phyloP scores from a whole-genome alignment of 1,284 basidiomycete species.

The Violaceomyces palustris region DNA sequence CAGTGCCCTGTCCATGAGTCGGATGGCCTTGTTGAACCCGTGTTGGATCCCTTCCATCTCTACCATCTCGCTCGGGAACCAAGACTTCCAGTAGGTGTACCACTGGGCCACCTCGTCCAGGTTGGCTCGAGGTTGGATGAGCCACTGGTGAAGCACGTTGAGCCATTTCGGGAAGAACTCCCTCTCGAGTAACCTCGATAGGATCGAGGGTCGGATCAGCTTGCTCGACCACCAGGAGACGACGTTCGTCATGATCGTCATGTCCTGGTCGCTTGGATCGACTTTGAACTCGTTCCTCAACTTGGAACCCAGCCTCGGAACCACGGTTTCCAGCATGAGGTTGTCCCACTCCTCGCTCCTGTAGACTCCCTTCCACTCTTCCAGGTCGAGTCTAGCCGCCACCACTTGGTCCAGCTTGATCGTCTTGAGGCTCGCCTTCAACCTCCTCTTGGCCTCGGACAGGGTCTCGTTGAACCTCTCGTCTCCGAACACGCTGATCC shows the following conservation, averaged over 20 bases:
- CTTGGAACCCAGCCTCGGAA: slow-evolving; percentile 63
- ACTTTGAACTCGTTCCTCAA: too few relatives aligned
- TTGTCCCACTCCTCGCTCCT: slow-evolving; percentile 7
- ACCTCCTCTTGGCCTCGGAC: slow-evolving; percentile 75
- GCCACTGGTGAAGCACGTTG: slow-evolving; percentile 82
- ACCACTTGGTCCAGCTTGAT: too few relatives aligned
- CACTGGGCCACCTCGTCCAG: slow-evolving; percentile 86
- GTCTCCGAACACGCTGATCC: slow-evolving; percentile 75
- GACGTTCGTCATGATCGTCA: too few relatives aligned
- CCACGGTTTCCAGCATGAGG: neutral
- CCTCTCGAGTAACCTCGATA: too few relatives aligned
- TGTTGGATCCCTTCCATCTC: slow-evolving; percentile 63
- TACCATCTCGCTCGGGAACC: slow-evolving; percentile 62
- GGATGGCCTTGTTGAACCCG: slow-evolving; percentile 77
- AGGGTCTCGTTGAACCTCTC: slow-evolving; percentile 71
- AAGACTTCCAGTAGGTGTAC: slow-evolving; percentile 77
- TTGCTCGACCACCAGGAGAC: slow-evolving; percentile 83
- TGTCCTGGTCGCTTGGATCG: too few relatives aligned
- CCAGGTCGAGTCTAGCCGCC: slow-evolving; percentile 5
- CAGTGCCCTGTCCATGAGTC: slow-evolving; percentile 87
- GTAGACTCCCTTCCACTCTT: slow-evolving; percentile 29
- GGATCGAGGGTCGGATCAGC: too few relatives aligned
- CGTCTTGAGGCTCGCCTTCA: slow-evolving; percentile 70
- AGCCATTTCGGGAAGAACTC: slow-evolving; percentile 98
- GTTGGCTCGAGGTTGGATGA: slow-evolving; percentile 73